Conservation (phyloP, 2,329 filamentous ascomycete genomes). For the Dactylellina leptospora region DNA sequence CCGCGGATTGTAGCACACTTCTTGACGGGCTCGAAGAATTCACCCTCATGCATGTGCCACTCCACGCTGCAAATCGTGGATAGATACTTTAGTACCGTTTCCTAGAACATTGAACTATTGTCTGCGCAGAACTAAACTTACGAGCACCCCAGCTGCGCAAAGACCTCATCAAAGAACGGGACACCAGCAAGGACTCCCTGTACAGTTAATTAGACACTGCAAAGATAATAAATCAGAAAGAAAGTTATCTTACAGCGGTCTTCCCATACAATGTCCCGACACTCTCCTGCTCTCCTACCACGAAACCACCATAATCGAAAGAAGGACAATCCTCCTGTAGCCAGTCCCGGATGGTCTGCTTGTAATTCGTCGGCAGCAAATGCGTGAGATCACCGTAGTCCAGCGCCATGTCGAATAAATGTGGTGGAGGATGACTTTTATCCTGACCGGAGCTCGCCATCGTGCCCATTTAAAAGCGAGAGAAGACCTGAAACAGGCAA, state of each 20-base stretch:
- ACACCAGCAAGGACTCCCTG: slow-evolving; percentile 86
- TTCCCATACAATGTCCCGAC: slow-evolving; percentile 75
- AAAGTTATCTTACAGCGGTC: slow-evolving; percentile 62
- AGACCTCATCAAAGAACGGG: slow-evolving; percentile 95
- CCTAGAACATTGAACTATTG: background rate
- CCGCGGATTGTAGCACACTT: slow-evolving; percentile 83
- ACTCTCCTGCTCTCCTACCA: slow-evolving; percentile 77
- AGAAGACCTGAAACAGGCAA: too few species aligned
- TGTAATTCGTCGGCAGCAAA: slow-evolving; percentile 86
- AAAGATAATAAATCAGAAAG: background rate
- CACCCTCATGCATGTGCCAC: slow-evolving; percentile 84
- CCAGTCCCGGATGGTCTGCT: slow-evolving; percentile 81
- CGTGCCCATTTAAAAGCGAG: slow-evolving; percentile 28
- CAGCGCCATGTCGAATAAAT: slow-evolving; percentile 64
- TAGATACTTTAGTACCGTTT: background rate
- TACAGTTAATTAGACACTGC: background rate
- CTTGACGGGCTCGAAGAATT: slow-evolving; percentile 70
- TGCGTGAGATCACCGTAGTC: slow-evolving; percentile 71
- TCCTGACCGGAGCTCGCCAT: slow-evolving; percentile 36
- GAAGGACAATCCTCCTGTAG: slow-evolving; percentile 95
- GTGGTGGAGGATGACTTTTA: background rate
- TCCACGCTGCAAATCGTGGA: slow-evolving; percentile 68
- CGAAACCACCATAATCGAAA: slow-evolving; percentile 96
- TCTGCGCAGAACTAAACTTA: slow-evolving; percentile 59
- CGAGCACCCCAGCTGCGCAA: slow-evolving; percentile 84